Evolutionary conservation across 139 green algal species (phyloP).

Genomic region (Chlorella sp.): DNA sequence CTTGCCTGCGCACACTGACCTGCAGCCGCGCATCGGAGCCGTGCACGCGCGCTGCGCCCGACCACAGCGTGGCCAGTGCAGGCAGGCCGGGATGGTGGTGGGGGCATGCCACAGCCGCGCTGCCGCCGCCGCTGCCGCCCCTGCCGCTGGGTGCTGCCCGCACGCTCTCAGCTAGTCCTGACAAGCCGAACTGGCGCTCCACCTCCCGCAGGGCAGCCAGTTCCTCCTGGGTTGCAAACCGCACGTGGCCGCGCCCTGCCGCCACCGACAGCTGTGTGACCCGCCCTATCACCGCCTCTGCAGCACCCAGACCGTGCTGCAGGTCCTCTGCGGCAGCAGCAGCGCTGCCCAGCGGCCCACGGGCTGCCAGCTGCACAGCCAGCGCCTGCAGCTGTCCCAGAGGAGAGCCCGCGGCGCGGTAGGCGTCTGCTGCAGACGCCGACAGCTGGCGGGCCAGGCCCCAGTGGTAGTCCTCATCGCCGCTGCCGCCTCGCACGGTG

Average conservation of each 20-base stretch:
- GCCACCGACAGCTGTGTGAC: not conserved
- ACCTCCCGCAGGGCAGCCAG: not conserved
- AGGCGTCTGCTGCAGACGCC: not conserved
- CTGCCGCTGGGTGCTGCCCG: not conserved
- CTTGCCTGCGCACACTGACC: too few relatives aligned
- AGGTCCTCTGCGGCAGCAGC: not conserved
- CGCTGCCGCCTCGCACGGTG: not conserved
- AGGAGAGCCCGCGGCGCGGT: not conserved
- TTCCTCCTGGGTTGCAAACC: not conserved
- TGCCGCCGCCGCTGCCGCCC: not conserved
- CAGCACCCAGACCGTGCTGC: not conserved
- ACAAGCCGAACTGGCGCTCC: not conserved
- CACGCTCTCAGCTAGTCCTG: not conserved
- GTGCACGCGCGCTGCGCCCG: not conserved
- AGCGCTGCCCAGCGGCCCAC: too few relatives aligned
- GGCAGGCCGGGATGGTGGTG: not conserved
- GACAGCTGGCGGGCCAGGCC: not conserved
- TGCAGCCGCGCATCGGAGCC: not conserved
- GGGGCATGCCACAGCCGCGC: not conserved
- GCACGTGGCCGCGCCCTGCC: not conserved
- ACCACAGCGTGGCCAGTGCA: not conserved
- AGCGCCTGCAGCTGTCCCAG: conserved; percentile 12
- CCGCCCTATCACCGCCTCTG: not conserved
- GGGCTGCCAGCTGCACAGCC: conserved; percentile 1
- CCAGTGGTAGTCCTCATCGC: not conserved